Base-by-base conservation (phyloP, 495 filamentous ascomycete genomes). In the Delitschia confertaspora region DNA sequence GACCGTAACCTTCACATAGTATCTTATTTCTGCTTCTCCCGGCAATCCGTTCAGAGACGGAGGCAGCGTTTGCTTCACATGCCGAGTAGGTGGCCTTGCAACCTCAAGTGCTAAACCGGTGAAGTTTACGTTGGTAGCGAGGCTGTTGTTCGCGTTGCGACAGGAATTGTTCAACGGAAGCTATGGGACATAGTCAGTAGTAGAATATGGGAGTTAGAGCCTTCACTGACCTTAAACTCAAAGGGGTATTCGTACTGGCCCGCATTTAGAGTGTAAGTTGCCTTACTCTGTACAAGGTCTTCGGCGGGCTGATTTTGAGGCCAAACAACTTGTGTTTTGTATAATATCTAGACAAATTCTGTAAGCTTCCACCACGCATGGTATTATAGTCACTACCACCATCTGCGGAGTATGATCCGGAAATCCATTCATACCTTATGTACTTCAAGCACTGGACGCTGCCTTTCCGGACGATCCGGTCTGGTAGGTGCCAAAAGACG, bases 141-240 rank as follows among this genome's bases (percentile, higher is more conserved):
- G 66, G 57, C 71, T 78, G 50, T 73, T 77, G 25, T 68, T 69
- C 42, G 74, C 67, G 40, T 69, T n/a, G n/a, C n/a, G 70, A 64
- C 91, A 98, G 21, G 76, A 69, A 61, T 91, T 93, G 66, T 98
- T 95, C 69, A 95, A 84, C 6, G 88, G 87, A 11, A 98, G 30
- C 52, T 57, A 68, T 70, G 42, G 13, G 7, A 29, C 9, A n/a
- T 4, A 23, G 32, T 27, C n/a, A 47, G 23, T 9, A 27, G 19
- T 6, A n/a, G 8, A 16, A 18, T 20, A 9, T 38, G 10, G 11
- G 4, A 13, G 21, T 57, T 14, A 56, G 47, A 4, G 21, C 3
- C 22, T 8, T 6, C 2, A 22, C 30, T 38, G 42, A 82, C 76
- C 68, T 93, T 93, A 72, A 98, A 93, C 23, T 73, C 63, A 60